phyloP scores from a whole-genome alignment of 257 asterid genomes.

The Ilex asprella region DNA sequence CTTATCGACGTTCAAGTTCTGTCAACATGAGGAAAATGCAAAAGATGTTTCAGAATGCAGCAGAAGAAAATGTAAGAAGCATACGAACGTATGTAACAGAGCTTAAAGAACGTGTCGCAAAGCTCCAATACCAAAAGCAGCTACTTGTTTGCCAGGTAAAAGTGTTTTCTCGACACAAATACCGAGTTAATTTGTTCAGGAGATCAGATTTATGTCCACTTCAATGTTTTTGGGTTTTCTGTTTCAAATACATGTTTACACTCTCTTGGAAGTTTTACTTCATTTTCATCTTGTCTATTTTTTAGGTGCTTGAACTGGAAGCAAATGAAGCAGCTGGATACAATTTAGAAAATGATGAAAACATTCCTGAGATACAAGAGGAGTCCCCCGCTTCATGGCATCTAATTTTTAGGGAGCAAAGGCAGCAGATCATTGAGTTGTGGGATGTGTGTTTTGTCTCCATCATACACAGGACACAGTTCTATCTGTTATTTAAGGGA shows the following conservation, averaged over 20 bases:
- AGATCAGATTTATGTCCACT: too few species aligned
- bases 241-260: neutral
- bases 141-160: conserved; percentile 96
- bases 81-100: conserved; percentile 76
- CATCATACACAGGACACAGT: conserved; percentile 83
- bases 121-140: conserved; percentile 92
- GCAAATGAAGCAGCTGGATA: conserved; percentile 92
- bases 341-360: conserved; percentile 52
- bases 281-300: neutral
- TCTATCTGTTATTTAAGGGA: conserved; percentile 79
- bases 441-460: conserved; percentile 91
- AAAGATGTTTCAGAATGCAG: conserved; percentile 94
- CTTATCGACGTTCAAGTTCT: conserved; percentile 83
- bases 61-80: conserved; percentile 97
- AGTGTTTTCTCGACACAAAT: too few species aligned
- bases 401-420: conserved; percentile 56
- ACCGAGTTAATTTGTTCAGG: too few species aligned
- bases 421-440: conserved; percentile 78
- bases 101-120: conserved; percentile 96
- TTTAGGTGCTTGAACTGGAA: conserved; percentile 89
- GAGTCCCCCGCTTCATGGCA: conserved; percentile 85
- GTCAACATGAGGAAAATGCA: conserved; percentile 97
- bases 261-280: neutral
- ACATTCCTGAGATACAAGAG: conserved; percentile 40
- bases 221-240: neutral